These are phyloP conservation scores for Geranomyces variabilis DNA, from an alignment of 192 early-diverging fungal genomes.

Conservation along the genomic window DNA sequence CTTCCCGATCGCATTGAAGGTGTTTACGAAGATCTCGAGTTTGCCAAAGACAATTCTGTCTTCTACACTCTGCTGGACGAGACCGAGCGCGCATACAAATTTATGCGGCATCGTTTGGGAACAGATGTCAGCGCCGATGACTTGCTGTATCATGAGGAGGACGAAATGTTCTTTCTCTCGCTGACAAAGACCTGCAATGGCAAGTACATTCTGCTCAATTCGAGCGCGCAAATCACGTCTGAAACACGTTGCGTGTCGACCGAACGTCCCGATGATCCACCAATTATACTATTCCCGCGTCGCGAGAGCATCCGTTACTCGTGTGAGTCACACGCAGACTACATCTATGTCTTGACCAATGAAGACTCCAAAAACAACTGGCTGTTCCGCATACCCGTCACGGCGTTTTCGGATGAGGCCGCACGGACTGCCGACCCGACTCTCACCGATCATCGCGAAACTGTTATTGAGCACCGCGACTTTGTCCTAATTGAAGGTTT, in stretches of 20 bases:
- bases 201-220: constrained; percentile 54
- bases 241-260: constrained; percentile 54
- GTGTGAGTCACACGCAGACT: constrained; percentile 49
- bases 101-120: constrained; percentile 55
- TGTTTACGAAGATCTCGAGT: constrained; percentile 59
- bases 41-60: constrained; percentile 55
- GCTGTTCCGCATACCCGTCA: constrained; percentile 54
- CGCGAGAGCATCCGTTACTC: constrained; percentile 54
- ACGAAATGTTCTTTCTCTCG: constrained; percentile 67
- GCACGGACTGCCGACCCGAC: neutral
- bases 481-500: constrained; percentile 65
- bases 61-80: constrained; percentile 58
- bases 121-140: constrained; percentile 42
- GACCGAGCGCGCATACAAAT: constrained; percentile 53
- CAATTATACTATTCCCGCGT: constrained; percentile 50
- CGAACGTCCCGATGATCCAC: constrained; percentile 32
- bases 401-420: neutral
- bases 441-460: constrained; percentile 42
- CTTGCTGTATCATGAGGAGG: constrained; percentile 55
- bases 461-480: constrained; percentile 60
- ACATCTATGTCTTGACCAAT: constrained; percentile 62
- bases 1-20: constrained; percentile 54
- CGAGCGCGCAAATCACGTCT: constrained; percentile 59
- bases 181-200: constrained; percentile 58
- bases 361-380: constrained; percentile 65